These are phyloP conservation scores for Eimeria necatrix DNA, from an alignment of 169 alveolate species.

Conservation along the genomic window DNA sequence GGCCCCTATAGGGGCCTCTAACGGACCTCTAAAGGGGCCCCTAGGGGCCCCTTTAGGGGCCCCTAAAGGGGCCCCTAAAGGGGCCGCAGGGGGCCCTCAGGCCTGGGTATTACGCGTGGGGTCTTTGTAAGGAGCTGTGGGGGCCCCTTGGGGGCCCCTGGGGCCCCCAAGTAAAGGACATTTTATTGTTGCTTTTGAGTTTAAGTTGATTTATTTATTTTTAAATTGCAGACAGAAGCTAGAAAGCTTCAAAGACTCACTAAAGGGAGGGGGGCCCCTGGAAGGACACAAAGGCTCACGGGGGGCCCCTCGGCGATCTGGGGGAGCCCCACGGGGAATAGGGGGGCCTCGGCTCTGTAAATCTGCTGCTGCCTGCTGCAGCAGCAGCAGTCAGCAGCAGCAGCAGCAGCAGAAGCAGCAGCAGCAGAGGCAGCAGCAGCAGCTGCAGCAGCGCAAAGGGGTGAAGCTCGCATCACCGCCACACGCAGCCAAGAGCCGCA, in stretches of 20 bases:
- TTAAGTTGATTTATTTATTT: no score
- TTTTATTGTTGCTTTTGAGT: no score
- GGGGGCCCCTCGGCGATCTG: constrained; percentile 25
- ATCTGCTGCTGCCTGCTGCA: not conserved
- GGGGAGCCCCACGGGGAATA: not conserved
- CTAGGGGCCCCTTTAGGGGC: no score
- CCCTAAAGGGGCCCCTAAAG: no score
- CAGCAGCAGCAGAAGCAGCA: not conserved
- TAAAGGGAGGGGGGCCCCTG: constrained; percentile 6
- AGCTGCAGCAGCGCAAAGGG: not conserved
- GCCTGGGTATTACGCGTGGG: no score
- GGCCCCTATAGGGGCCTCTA: no score
- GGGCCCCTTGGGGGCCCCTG: not conserved
- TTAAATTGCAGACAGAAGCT: no score
- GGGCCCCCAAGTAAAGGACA: not conserved
- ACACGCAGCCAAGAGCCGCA: constrained; percentile 64
- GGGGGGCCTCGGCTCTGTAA: constrained; percentile 24
- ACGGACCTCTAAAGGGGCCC: no score
- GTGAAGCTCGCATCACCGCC: constrained; percentile 43
- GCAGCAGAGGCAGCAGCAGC: constrained; percentile 4
- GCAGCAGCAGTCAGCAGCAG: not conserved
- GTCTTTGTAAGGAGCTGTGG: not conserved
- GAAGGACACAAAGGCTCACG: constrained; percentile 57
- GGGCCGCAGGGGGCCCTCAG: no score
- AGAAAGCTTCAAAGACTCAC: not conserved